These are phyloP conservation scores for Jamesozyma jinghongensis DNA, from an alignment of 805 yeast species.

Conservation along the genomic window DNA sequence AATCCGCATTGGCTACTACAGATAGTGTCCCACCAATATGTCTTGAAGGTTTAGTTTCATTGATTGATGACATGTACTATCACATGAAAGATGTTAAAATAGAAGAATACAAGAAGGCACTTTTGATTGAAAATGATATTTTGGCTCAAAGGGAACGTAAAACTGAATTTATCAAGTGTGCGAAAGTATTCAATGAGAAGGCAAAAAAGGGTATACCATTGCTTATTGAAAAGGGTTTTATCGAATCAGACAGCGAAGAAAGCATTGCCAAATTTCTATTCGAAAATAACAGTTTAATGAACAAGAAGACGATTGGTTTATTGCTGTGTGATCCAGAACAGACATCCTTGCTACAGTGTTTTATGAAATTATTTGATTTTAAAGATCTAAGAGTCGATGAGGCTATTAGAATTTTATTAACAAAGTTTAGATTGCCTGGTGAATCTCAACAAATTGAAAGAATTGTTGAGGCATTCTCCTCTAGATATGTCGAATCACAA, in stretches of 20 bases:
- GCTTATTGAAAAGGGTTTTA: constrained; percentile 57
- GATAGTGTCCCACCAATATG: constrained; percentile 90
- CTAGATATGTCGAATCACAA: constrained; percentile 64
- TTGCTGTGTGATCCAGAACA: constrained; percentile 70
- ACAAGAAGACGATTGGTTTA: constrained; percentile 84
- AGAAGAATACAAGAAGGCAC: constrained; percentile 19
- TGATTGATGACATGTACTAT: constrained; percentile 52
- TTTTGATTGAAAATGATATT: constrained; percentile 14
- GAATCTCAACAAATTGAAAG: constrained; percentile 96
- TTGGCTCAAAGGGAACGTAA: constrained; percentile 40
- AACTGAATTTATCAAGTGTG: constrained; percentile 66
- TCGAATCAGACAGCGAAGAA: constrained; percentile 41
- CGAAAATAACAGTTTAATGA: constrained; percentile 69
- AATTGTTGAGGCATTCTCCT: constrained; percentile 78
- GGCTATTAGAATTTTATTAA: constrained; percentile 73
- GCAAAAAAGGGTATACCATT: constrained; percentile 68
- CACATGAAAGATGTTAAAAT: constrained; percentile 27
- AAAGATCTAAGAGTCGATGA: constrained; percentile 79
- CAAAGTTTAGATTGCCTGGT: constrained; percentile 87
- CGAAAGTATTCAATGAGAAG: constrained; percentile 65
- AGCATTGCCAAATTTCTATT: constrained; percentile 71
- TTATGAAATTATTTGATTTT: constrained; percentile 67
- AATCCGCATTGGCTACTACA: constrained; percentile 68
- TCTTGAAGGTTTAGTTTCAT: constrained; percentile 73
- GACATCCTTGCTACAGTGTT: constrained; percentile 47